phyloP scores from a whole-genome alignment of 1,139 yeast genomes.

The Saccharomyces pastorianus region DNA sequence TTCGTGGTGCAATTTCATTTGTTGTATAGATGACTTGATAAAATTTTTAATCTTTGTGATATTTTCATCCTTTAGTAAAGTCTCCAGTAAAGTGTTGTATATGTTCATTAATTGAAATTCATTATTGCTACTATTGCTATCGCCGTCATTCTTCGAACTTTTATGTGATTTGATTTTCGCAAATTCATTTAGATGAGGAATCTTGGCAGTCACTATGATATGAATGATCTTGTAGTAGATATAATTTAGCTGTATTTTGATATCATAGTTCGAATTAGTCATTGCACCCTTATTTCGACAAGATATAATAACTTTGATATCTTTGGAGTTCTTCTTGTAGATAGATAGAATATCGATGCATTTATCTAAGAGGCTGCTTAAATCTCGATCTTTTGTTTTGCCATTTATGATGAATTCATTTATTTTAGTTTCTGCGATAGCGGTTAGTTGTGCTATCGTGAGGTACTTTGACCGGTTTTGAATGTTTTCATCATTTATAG shows the following conservation, averaged over 20 bases:
- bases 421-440: constrained; percentile 18
- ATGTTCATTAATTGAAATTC: constrained; percentile 22
- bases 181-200: constrained; percentile 24
- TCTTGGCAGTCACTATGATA: constrained; percentile 20
- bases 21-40: neutral
- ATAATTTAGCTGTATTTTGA: constrained; percentile 9
- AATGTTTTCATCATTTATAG: constrained; percentile 8
- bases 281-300: neutral
- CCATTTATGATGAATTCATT: constrained; percentile 20
- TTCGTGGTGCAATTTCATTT: neutral
- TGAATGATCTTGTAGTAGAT: constrained; percentile 32
- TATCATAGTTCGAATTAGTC: constrained; percentile 2
- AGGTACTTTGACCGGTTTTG: neutral
- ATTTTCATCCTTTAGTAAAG: constrained; percentile 23
- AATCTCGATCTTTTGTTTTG: constrained; percentile 11
- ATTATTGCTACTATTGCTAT: constrained; percentile 13
- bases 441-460: constrained; percentile 20
- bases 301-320: constrained; percentile 11
- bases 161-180: constrained; percentile 6
- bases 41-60: constrained; percentile 19
- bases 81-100: constrained; percentile 27
- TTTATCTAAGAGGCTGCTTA: constrained; percentile 23
- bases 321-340: constrained; percentile 26
- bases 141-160: neutral
- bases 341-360: constrained; percentile 28